A percentile compares a stretch with the other conserved stretches of the same genome.
Conservation (phyloP, 2,329 filamentous ascomycete genomes). For the Alternaria triticimaculans region DNA sequence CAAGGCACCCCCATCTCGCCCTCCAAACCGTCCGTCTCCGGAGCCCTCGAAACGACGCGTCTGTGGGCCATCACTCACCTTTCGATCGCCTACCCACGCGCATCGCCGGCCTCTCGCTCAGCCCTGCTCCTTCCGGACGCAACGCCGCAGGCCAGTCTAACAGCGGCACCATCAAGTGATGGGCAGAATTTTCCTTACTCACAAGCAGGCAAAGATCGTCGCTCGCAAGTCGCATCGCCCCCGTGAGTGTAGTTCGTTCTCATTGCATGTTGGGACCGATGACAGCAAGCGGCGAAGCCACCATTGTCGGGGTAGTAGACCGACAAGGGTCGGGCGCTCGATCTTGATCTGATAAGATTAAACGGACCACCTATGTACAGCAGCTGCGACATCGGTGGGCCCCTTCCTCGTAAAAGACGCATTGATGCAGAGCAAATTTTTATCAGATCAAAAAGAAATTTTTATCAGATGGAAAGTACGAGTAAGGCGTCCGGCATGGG, state of each 20-base stretch:
- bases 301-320: constrained; percentile 2
- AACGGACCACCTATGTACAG: no score
- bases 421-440: constrained; percentile 21
- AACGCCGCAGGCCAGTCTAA: constrained; percentile 20
- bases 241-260: constrained; percentile 7
- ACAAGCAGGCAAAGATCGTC: constrained; percentile 21
- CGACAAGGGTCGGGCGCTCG: constrained; percentile 10
- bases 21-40: constrained; percentile 11
- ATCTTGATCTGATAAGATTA: constrained; percentile 41
- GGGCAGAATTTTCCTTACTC: constrained; percentile 12
- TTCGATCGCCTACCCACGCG: constrained; percentile 9
- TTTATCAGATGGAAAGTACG: constrained; percentile 32
- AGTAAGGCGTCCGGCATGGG: not conserved
- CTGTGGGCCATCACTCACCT: constrained; percentile 1
- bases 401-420: constrained; percentile 2
- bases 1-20: not conserved
- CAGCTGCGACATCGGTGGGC: constrained; percentile 23
- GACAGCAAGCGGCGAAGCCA: constrained; percentile 19
- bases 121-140: constrained; percentile 22
- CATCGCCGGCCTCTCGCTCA: constrained; percentile 15
- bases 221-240: not conserved
- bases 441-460: constrained; percentile 24
- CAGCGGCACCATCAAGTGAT: constrained; percentile 14
- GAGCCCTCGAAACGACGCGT: constrained; percentile 9
- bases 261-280: constrained; percentile 10